Evolutionary conservation across 148 eudicot genomes (phyloP).

Genomic region (Vaccinium vitisidaea): DNA sequence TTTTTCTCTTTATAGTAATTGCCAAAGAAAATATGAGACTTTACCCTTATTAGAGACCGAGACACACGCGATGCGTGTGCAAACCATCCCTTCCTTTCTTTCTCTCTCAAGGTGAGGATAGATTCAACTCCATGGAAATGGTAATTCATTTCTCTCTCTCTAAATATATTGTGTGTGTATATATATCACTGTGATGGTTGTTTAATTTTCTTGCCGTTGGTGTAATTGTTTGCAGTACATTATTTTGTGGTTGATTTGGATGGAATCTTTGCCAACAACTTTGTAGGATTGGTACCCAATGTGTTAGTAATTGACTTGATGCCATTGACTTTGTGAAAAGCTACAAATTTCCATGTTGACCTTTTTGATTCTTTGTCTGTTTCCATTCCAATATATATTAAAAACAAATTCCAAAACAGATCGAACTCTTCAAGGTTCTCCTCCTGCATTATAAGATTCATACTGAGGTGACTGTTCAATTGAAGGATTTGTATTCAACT

Average conservation of each 20-base stretch:
- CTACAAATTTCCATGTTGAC: neutral
- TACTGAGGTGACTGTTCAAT: too few relatives aligned
- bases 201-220: too few relatives aligned
- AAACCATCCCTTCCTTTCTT: neutral
- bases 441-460: too few relatives aligned
- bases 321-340: neutral
- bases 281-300: neutral
- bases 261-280: neutral
- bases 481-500: too few relatives aligned
- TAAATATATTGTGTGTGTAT: neutral
- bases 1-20: too few relatives aligned
- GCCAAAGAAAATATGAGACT: too few relatives aligned
- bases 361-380: neutral
- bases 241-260: neutral
- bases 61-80: neutral
- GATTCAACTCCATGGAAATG: neutral
- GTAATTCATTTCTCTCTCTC: slow-evolving; percentile 1
- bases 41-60: neutral
- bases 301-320: neutral
- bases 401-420: neutral
- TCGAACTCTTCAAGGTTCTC: neutral
- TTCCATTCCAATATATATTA: neutral
- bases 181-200: neutral
- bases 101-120: neutral
- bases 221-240: neutral